phyloP scores from a whole-genome alignment of 805 yeast genomes.

The Pichia deserticola region DNA sequence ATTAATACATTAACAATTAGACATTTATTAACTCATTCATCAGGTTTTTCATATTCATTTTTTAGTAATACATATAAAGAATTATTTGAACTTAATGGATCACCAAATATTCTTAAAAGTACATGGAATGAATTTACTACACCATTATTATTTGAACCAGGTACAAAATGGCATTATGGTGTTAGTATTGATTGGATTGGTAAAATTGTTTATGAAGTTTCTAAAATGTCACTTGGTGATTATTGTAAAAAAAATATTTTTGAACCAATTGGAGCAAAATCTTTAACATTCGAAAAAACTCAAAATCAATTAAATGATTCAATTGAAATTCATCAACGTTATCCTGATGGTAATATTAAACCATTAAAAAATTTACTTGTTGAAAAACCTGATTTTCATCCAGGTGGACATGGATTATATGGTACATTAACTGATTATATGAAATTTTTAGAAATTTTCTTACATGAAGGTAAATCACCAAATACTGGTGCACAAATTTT shows the following conservation, averaged over 20 bases:
- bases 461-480: slow-evolving; percentile 5
- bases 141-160: slow-evolving; percentile 25
- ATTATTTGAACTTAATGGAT: background rate
- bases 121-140: slow-evolving; percentile 4
- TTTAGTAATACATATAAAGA: background rate
- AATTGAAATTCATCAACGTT: slow-evolving; percentile 5
- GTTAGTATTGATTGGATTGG: slow-evolving; percentile 5
- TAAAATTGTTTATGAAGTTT: slow-evolving; percentile 1
- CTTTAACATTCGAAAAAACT: slow-evolving; percentile 1
- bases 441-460: slow-evolving; percentile 7
- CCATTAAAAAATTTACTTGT: background rate
- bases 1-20: slow-evolving; percentile 1
- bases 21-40: slow-evolving; percentile 6
- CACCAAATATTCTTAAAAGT: slow-evolving; percentile 21
- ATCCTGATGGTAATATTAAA: background rate
- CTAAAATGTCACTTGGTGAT: slow-evolving; percentile 3
- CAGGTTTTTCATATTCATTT: slow-evolving; percentile 7
- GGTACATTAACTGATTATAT: slow-evolving; percentile 3
- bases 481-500: slow-evolving; percentile 1
- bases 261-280: slow-evolving; percentile 1
- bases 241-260: slow-evolving; percentile 4
- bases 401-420: slow-evolving; percentile 8
- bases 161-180: slow-evolving; percentile 7
- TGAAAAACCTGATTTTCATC: background rate
- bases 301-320: background rate